Evolutionary conservation across 345 rosid species (phyloP), one percentile per base, ranked within the genome.

Genomic region (Gossypium raimondii): DNA sequence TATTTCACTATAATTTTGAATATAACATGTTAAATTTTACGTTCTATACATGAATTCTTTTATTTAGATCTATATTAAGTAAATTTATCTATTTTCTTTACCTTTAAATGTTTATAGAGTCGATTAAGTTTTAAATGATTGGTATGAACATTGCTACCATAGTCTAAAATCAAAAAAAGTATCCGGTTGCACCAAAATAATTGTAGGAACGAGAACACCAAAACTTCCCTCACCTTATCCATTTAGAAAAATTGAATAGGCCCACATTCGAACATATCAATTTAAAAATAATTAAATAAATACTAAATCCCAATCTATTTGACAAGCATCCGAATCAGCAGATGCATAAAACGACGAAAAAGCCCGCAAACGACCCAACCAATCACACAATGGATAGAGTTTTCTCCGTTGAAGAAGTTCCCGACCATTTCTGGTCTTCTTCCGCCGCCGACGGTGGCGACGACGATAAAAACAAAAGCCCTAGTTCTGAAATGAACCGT

Each of bases 321-420:
- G 72, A 67, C 72, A 7, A 56, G 7, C 2, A 48, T 47, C 72
- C 48, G 72, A 67, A 67, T 67, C 69, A 64, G 69, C 69, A 64
- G 25, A n/a, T 9, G 4, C 44, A 17, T 14, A 34, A 62, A 62
- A 62, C 13, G 66, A 61, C 44, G 43, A 29, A 29, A 29, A 29
- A 29, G 38, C 6, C 38, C 0, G 38, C 5, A 7, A 62, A 34
- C 67, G 6, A 63, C 22, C 67, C 48, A 63, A 63, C 48, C 48
- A n/a, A 41, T 34, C 41, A 52, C 73, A 62, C 70, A 43, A 88
- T 86, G 92, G 92, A 88, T 85, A 85, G 83, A 59, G 86, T 78
- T 59, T 83, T 85, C 71, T 86, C 93, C 6, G 85, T 78, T 41
- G 97, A 91, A 50, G 93, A 91, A 70, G 81, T 89, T 78, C 82